Percentiles rank a stretch among this genome's conserved stretches.
These are phyloP conservation scores for Leavenworthia alabamica DNA, from an alignment of 345 rosid genomes.

Conservation along the genomic window DNA sequence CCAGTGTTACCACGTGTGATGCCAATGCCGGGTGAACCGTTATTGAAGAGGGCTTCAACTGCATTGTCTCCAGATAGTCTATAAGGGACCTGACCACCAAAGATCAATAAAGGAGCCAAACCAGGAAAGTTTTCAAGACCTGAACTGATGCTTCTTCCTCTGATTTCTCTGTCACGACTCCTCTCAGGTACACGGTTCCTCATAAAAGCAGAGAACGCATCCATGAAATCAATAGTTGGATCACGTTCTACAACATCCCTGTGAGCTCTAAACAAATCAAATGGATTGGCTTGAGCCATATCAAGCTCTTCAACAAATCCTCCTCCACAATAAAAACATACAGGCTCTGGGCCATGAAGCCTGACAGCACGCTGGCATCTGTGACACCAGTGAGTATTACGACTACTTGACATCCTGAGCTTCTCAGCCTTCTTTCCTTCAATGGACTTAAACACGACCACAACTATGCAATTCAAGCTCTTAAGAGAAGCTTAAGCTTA, in stretches of 20 bases:
- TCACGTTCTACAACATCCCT: conserved; percentile 44
- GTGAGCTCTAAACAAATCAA: conserved; percentile 52
- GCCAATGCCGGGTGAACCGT: conserved; percentile 70
- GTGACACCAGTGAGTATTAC: conserved; percentile 90
- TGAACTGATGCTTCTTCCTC: conserved; percentile 46
- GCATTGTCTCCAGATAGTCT: conserved; percentile 59
- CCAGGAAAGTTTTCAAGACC: conserved; percentile 49
- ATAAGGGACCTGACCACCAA: conserved; percentile 86
- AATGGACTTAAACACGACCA: background rate
- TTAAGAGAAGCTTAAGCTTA: conserved; percentile 11
- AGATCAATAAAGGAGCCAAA: conserved; percentile 58
- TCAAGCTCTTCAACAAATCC: conserved; percentile 89
- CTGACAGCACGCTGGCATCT: conserved; percentile 65
- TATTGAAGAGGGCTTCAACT: conserved; percentile 55
- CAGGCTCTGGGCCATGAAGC: conserved; percentile 49
- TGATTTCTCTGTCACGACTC: conserved; percentile 37
- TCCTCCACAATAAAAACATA: conserved; percentile 64
- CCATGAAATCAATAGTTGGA: conserved; percentile 57
- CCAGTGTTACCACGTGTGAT: conserved; percentile 62
- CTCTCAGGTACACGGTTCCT: too few species aligned
- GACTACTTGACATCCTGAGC: conserved; percentile 67
- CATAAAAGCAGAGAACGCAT: conserved; percentile 84
- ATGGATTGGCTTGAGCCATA: conserved; percentile 43
- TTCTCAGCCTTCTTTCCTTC: conserved; percentile 23
- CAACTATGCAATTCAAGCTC: too few species aligned